phyloP scores from a whole-genome alignment of 163 green algal genomes.

The Chlorella variabilis region DNA sequence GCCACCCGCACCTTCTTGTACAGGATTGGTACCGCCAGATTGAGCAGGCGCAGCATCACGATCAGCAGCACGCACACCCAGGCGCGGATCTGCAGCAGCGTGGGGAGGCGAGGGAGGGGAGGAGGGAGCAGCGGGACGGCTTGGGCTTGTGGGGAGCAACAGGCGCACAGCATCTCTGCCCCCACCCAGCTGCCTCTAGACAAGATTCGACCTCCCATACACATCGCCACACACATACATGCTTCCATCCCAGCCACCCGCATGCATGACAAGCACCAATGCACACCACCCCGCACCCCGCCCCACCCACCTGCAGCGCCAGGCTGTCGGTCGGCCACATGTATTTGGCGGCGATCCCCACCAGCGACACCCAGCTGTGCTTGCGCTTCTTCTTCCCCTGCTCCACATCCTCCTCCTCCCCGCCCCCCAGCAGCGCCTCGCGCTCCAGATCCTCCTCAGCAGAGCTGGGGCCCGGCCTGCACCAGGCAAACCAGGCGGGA shows the following conservation, averaged over 20 bases:
- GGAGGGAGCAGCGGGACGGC: neutral
- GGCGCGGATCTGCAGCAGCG: slow-evolving; percentile 55
- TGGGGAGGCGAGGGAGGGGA: neutral
- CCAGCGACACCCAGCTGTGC: slow-evolving; percentile 51
- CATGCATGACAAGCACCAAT: too few species aligned
- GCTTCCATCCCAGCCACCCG: too few species aligned
- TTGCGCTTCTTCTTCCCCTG: slow-evolving; percentile 34
- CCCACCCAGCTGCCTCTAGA: too few species aligned
- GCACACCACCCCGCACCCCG: too few species aligned
- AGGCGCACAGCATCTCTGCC: too few species aligned
- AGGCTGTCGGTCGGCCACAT: slow-evolving; percentile 56
- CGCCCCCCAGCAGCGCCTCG: slow-evolving; percentile 46
- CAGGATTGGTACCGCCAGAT: slow-evolving; percentile 79
- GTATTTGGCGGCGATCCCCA: slow-evolving; percentile 53
- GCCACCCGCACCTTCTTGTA: slow-evolving; percentile 69
- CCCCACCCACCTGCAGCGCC: slow-evolving; percentile 26
- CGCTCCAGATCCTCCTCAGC: slow-evolving; percentile 43
- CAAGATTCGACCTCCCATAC: too few species aligned
- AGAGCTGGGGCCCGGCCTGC: slow-evolving; percentile 9
- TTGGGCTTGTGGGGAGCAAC: neutral
- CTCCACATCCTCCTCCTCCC: slow-evolving; percentile 33
- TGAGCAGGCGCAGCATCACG: slow-evolving; percentile 69
- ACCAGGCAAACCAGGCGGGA: neutral
- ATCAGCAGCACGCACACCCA: slow-evolving; percentile 72
- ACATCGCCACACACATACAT: too few species aligned